These are phyloP conservation scores for Lichtheimia ornata DNA, from an alignment of 371 early-diverging fungal species.

Conservation along the genomic window DNA sequence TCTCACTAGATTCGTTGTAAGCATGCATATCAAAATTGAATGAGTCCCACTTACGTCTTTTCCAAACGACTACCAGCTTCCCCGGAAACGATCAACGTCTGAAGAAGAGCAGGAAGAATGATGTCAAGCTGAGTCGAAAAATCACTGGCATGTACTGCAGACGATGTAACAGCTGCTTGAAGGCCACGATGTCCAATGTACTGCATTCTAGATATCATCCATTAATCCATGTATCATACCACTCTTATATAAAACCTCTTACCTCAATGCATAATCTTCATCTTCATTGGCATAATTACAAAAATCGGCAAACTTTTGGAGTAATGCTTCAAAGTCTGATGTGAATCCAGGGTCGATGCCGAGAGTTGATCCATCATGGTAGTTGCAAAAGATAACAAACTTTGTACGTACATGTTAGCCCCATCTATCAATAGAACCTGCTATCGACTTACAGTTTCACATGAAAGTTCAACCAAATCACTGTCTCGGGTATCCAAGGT, in stretches of 20 bases:
- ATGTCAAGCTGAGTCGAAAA: slow-evolving; percentile 43
- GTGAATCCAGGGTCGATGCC: slow-evolving; percentile 72
- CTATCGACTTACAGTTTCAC: slow-evolving; percentile 48
- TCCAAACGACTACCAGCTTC: slow-evolving; percentile 4
- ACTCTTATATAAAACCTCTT: not conserved
- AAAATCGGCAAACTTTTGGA: slow-evolving; percentile 53
- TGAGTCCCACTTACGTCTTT: not conserved
- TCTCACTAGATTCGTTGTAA: not conserved
- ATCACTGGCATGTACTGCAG: slow-evolving; percentile 52
- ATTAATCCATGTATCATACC: not conserved
- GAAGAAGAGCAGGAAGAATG: slow-evolving; percentile 53
- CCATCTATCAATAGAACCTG: not conserved
- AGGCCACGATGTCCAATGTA: slow-evolving; percentile 53
- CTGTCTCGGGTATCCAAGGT: slow-evolving; percentile 50
- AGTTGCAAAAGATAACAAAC: slow-evolving; percentile 66
- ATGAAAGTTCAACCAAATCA: slow-evolving; percentile 53
- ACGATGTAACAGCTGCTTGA: slow-evolving; percentile 47
- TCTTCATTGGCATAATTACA: slow-evolving; percentile 45
- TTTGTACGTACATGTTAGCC: slow-evolving; percentile 13
- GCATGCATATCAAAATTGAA: not conserved
- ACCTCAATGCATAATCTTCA: slow-evolving; percentile 32
- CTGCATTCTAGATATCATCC: slow-evolving; percentile 39
- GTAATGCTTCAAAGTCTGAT: slow-evolving; percentile 48
- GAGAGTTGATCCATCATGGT: slow-evolving; percentile 68
- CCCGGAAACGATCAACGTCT: slow-evolving; percentile 28